Evolutionary conservation across 2,329 filamentous ascomycete genomes (phyloP).

Genomic region (Phoma herbarum): DNA sequence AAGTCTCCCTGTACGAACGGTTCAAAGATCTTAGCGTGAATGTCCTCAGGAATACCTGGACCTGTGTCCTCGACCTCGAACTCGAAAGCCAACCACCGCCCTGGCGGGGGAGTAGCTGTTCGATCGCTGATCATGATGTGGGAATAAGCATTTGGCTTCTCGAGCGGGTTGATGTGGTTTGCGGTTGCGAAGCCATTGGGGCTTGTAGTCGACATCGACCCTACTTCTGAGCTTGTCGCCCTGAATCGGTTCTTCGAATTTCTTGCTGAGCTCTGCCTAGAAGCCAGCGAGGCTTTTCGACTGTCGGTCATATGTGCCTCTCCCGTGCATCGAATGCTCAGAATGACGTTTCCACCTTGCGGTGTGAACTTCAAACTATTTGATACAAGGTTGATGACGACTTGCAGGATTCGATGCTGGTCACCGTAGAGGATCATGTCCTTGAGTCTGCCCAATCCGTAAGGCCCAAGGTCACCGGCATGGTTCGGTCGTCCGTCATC

Average conservation of each 20-base stretch:
- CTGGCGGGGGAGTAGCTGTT: slow-evolving; percentile 61
- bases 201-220: slow-evolving; percentile 38
- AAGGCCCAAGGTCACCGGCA: slow-evolving; percentile 69
- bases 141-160: slow-evolving; percentile 49
- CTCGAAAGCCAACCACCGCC: slow-evolving; percentile 77
- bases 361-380: slow-evolving; percentile 94
- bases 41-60: slow-evolving; percentile 79
- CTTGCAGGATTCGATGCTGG: slow-evolving; percentile 86
- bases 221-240: slow-evolving; percentile 45
- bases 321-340: slow-evolving; percentile 77
- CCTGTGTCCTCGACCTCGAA: slow-evolving; percentile 91
- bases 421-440: slow-evolving; percentile 95
- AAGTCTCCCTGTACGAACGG: slow-evolving; percentile 95
- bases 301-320: slow-evolving; percentile 60
- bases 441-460: slow-evolving; percentile 73
- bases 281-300: slow-evolving; percentile 57
- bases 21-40: slow-evolving; percentile 87
- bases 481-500: slow-evolving; percentile 48
- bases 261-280: slow-evolving; percentile 51
- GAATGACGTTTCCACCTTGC: slow-evolving; percentile 74
- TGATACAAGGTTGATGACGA: slow-evolving; percentile 92
- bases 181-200: slow-evolving; percentile 51
- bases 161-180: slow-evolving; percentile 55
- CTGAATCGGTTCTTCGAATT: slow-evolving; percentile 45
- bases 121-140: slow-evolving; percentile 50